These are phyloP conservation scores for Pyrenophora graminea DNA, from an alignment of 2,329 filamentous ascomycete genomes.

Conservation along the genomic window DNA sequence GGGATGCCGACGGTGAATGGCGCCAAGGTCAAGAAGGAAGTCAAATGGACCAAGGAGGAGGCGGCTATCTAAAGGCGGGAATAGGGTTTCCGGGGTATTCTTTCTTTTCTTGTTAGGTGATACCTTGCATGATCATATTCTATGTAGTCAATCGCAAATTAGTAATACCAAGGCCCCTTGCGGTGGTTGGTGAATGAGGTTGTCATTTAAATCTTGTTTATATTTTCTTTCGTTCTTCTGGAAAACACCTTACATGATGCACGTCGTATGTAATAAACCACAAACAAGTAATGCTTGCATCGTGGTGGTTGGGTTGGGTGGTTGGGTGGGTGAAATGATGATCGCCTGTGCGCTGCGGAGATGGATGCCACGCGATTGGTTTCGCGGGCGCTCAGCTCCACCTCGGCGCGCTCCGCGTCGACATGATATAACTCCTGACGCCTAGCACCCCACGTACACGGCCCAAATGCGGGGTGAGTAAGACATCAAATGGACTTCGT, in stretches of 20 bases:
- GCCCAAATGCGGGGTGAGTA: slow-evolving; percentile 33
- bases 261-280: too few relatives aligned
- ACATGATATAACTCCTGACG: slow-evolving; percentile 17
- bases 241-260: too few relatives aligned
- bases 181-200: too few relatives aligned
- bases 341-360: slow-evolving; percentile 8
- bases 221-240: too few relatives aligned
- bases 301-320: not conserved
- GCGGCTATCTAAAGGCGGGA: slow-evolving; percentile 16
- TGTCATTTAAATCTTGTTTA: not conserved
- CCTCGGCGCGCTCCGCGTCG: slow-evolving; percentile 17
- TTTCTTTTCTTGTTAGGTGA: not conserved
- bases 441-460: slow-evolving; percentile 24
- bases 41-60: slow-evolving; percentile 33
- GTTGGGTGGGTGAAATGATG: not conserved
- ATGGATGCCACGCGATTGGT: slow-evolving; percentile 15
- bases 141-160: too few relatives aligned
- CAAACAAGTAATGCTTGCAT: not conserved
- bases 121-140: too few relatives aligned
- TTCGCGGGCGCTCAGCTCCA: slow-evolving; percentile 13
- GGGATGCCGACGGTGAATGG: slow-evolving; percentile 20
- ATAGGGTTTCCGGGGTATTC: not conserved
- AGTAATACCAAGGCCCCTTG: too few relatives aligned
- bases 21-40: slow-evolving; percentile 30
- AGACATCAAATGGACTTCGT: slow-evolving; percentile 34